Evolutionary conservation across 2,329 filamentous ascomycete species (phyloP).

Genomic region (Sarocladiaceae sp.): DNA sequence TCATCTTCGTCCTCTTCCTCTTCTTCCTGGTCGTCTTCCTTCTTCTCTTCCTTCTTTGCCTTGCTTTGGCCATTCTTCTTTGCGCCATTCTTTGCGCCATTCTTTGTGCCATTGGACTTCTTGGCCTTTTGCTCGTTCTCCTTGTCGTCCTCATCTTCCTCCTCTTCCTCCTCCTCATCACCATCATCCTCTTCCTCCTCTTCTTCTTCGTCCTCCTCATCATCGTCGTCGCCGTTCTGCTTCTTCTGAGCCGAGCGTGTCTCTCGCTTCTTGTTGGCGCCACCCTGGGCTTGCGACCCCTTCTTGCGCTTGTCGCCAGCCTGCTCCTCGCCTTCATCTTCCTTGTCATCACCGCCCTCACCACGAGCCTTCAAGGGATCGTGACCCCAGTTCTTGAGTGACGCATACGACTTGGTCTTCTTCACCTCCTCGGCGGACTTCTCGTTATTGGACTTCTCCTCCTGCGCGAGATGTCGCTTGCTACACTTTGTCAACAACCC

Average conservation of each 20-base stretch:
- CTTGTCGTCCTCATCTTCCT: constrained; percentile 12
- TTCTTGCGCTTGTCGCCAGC: constrained; percentile 24
- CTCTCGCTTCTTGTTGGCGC: constrained; percentile 27
- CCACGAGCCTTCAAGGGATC: constrained; percentile 41
- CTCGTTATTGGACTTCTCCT: constrained; percentile 52
- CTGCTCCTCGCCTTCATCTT: constrained; percentile 14
- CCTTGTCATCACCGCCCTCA: constrained; percentile 14
- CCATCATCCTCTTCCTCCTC: constrained; percentile 12
- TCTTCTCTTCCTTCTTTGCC: constrained; percentile 6
- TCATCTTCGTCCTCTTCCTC: constrained; percentile 13
- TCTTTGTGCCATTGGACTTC: constrained; percentile 12
- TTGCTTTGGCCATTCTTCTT: constrained; percentile 10
- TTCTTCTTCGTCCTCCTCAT: constrained; percentile 16
- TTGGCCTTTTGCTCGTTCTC: constrained; percentile 6
- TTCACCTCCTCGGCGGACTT: constrained; percentile 41
- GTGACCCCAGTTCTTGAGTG: constrained; percentile 60
- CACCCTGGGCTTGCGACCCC: constrained; percentile 16
- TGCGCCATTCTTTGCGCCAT: constrained; percentile 13
- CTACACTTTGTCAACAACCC: constrained; percentile 18
- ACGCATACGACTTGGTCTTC: constrained; percentile 50
- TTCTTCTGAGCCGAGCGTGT: constrained; percentile 19
- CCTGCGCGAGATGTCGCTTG: constrained; percentile 63
- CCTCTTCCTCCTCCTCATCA: constrained; percentile 15
- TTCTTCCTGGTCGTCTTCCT: constrained; percentile 13
- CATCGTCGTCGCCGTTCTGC: constrained; percentile 19